Base-by-base conservation (phyloP, 352 stramenopile genomes). In the Globisporangium ultimum region DNA sequence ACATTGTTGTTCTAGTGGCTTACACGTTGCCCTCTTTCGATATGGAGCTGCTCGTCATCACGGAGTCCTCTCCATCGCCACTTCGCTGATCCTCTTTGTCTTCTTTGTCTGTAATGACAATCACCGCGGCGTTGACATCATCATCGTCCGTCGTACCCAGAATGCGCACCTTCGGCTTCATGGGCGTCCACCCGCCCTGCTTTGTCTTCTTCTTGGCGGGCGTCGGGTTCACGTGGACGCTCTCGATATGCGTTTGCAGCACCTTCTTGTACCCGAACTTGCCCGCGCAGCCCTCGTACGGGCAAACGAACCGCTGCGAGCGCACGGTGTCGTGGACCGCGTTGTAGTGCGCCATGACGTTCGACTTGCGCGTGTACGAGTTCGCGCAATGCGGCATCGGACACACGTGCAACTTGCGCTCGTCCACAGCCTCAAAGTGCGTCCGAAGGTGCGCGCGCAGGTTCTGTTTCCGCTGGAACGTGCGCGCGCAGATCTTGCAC, bases 221-320 rank as follows among this genome's bases (percentile, higher is more conserved):
- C 50, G 66, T 64, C 1, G 67, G 67, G 47, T 78, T 67, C 24
- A 76, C 63, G 52, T 93, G 84, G n/a, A 90, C 69, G 46, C 63
- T 86, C 22, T 77, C 66, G 18, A 93, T 70, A 58, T 93, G 84
- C 51, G 69, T 74, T 21, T 65, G 68, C 9, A 94, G 63, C 24
- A 88, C 73, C 18, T 76, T 88, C 59, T 92, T 92, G 68, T 91
- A 91, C 17, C 76, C 74, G 57, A 94, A 94, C 14, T 67, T 72
- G 20, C 75, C 79, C 4, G 71, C 60, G 55, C 85, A 94, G 10
- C 66, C 70, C 1, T 81, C 74, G 17, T 73, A 66, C 6, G 77
- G 78, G 59, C 85, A 94, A 52, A 64, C 69, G 65, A 90, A 94
- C 22, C 76, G 76, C 66, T 72, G 61, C 11, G 76, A 85, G 54